phyloP scores from a whole-genome alignment of 208 protist genomes.

The Trypanosoma lewisi region DNA sequence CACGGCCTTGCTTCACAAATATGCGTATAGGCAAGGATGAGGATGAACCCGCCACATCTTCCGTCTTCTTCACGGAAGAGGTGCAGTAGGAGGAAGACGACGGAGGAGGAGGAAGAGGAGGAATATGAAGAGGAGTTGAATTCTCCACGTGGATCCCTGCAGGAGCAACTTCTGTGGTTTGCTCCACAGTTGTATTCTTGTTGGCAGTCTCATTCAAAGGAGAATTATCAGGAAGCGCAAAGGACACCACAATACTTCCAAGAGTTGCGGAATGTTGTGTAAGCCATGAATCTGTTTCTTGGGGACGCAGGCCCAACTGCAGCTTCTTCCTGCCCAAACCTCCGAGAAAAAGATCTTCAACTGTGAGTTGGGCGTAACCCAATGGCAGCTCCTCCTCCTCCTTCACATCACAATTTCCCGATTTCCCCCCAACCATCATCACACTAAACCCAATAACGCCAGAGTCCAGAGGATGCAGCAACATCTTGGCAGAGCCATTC shows the following conservation, averaged over 20 bases:
- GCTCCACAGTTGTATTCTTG: not conserved
- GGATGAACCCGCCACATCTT: not conserved
- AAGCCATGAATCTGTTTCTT: not conserved
- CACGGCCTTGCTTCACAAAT: conserved; percentile 37
- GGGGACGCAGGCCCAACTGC: not conserved
- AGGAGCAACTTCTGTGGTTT: not conserved
- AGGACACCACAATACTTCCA: conserved; percentile 16
- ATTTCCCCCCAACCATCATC: not conserved
- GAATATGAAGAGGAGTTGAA: no score
- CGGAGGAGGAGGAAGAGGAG: no score
- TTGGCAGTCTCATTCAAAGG: not conserved
- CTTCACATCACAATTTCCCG: no score
- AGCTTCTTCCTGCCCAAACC: conserved; percentile 24
- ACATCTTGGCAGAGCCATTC: conserved; percentile 4
- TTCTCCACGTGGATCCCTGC: not conserved
- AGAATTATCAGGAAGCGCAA: not conserved
- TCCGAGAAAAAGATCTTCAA: conserved; percentile 18
- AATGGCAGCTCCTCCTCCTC: not conserved
- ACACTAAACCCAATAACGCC: conserved; percentile 20
- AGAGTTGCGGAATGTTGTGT: not conserved
- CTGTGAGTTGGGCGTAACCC: conserved; percentile 15
- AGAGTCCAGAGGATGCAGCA: conserved; percentile 13
- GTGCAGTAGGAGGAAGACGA: not conserved
- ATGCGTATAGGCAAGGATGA: conserved; percentile 28
- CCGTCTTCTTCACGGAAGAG: not conserved